Conservation (phyloP, 495 filamentous ascomycete genomes). For the Daldinia bambusicola region DNA sequence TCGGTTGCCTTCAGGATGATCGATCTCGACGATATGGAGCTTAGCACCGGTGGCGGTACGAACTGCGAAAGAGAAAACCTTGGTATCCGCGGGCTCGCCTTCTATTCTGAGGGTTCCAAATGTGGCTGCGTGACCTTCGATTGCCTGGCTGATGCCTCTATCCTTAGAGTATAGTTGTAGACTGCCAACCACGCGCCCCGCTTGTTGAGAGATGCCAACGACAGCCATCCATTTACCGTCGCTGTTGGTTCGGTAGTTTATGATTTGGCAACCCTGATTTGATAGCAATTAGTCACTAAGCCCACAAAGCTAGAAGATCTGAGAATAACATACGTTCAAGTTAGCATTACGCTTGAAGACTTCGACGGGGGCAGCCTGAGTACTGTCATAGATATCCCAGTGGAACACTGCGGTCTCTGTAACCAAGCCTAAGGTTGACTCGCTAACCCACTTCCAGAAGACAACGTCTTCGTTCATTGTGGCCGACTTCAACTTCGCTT, state of each 20-base stretch:
- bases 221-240: constrained; percentile 99
- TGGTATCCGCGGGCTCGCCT: constrained; percentile 87
- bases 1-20: constrained; percentile 88
- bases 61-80: constrained; percentile 96
- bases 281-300: constrained; percentile 36
- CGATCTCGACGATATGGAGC: constrained; percentile 97
- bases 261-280: constrained; percentile 89
- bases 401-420: constrained; percentile 92
- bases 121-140: constrained; percentile 96
- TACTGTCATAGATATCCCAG: constrained; percentile 91
- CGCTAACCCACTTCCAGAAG: constrained; percentile 99
- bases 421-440: constrained; percentile 84
- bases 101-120: constrained; percentile 92
- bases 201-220: constrained; percentile 92
- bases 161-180: constrained; percentile 98
- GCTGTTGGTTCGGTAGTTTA: constrained; percentile 97
- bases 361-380: constrained; percentile 82
- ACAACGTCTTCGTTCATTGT: constrained; percentile 96
- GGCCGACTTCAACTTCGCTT: constrained; percentile 92
- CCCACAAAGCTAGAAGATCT: background rate
- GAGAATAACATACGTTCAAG: constrained; percentile 70
- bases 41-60: constrained; percentile 88
- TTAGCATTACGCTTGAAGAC: constrained; percentile 92
- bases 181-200: constrained; percentile 91
- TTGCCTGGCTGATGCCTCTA: constrained; percentile 94